phyloP scores from a whole-genome alignment of 2,329 filamentous ascomycete species.

The Fusarium bulbicola region DNA sequence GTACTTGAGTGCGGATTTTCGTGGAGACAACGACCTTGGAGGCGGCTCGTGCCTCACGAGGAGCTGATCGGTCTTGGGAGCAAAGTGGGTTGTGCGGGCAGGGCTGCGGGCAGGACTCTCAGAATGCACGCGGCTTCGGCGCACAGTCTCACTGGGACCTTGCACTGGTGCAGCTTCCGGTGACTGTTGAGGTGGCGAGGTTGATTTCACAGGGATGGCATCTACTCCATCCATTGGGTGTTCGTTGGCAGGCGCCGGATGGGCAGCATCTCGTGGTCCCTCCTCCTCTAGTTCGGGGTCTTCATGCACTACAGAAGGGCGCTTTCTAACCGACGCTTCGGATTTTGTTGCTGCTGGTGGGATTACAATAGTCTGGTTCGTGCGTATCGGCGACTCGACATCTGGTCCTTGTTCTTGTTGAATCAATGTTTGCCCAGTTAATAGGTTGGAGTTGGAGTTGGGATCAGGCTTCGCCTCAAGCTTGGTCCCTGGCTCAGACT shows the following conservation, averaged over 20 bases:
- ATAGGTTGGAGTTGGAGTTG: background rate
- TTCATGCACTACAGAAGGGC: constrained; percentile 58
- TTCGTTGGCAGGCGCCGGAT: constrained; percentile 6
- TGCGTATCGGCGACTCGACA: background rate
- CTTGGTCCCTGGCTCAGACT: constrained; percentile 16
- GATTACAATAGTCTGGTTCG: background rate
- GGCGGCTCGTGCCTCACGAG: constrained; percentile 74
- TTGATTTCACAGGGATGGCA: constrained; percentile 46
- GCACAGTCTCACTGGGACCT: constrained; percentile 26
- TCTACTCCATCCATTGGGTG: constrained; percentile 43
- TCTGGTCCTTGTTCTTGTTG: constrained; percentile 10
- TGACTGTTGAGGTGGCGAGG: constrained; percentile 3
- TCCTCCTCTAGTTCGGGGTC: constrained; percentile 54
- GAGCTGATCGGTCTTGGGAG: constrained; percentile 62
- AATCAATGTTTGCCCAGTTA: constrained; percentile 1
- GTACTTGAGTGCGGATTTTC: constrained; percentile 80
- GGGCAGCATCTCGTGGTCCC: constrained; percentile 19
- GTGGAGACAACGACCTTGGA: constrained; percentile 75
- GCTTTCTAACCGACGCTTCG: constrained; percentile 42
- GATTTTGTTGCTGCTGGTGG: background rate
- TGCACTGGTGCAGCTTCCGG: background rate
- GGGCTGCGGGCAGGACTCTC: constrained; percentile 75
- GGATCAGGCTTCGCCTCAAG: background rate
- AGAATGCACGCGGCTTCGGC: constrained; percentile 54
- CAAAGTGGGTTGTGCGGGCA: constrained; percentile 73